These are phyloP conservation scores for Oenanthe javanica DNA, from an alignment of 140 eudicot species.

Conservation along the genomic window DNA sequence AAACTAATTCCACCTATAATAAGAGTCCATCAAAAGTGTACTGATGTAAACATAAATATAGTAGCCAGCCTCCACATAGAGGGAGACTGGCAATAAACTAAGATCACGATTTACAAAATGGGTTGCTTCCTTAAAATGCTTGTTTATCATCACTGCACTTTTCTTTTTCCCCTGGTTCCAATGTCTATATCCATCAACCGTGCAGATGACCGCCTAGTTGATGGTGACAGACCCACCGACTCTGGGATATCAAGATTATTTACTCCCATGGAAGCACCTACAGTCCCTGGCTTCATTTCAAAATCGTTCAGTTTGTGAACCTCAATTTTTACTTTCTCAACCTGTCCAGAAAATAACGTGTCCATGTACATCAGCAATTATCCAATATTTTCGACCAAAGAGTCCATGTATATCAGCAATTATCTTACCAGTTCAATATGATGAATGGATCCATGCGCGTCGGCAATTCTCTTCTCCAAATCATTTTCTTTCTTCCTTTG, in stretches of 20 bases:
- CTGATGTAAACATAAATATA: neutral
- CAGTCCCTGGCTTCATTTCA: slow-evolving; percentile 70
- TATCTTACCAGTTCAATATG: slow-evolving; percentile 60
- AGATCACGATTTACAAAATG: slow-evolving; percentile 6
- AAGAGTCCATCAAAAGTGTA: too few species aligned
- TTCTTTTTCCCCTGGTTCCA: slow-evolving; percentile 57
- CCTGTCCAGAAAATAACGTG: slow-evolving; percentile 29
- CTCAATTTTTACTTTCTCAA: slow-evolving; percentile 53
- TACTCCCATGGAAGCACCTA: slow-evolving; percentile 56
- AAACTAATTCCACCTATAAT: too few species aligned
- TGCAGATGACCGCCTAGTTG: slow-evolving; percentile 43
- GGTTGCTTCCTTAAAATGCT: slow-evolving; percentile 21
- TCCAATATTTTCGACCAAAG: neutral
- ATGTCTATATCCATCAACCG: slow-evolving; percentile 69
- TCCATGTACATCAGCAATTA: neutral
- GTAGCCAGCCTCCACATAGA: too few species aligned
- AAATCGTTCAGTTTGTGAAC: slow-evolving; percentile 53
- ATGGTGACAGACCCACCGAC: slow-evolving; percentile 64
- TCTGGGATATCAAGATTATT: slow-evolving; percentile 87
- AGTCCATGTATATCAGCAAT: neutral
- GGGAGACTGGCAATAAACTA: neutral
- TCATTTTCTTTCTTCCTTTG: slow-evolving; percentile 69
- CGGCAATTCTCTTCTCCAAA: slow-evolving; percentile 56
- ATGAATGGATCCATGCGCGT: slow-evolving; percentile 55
- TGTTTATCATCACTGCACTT: slow-evolving; percentile 27